Evolutionary conservation across 306 rosid genomes (phyloP).

Genomic region (Glycyrrhiza uralensis): DNA sequence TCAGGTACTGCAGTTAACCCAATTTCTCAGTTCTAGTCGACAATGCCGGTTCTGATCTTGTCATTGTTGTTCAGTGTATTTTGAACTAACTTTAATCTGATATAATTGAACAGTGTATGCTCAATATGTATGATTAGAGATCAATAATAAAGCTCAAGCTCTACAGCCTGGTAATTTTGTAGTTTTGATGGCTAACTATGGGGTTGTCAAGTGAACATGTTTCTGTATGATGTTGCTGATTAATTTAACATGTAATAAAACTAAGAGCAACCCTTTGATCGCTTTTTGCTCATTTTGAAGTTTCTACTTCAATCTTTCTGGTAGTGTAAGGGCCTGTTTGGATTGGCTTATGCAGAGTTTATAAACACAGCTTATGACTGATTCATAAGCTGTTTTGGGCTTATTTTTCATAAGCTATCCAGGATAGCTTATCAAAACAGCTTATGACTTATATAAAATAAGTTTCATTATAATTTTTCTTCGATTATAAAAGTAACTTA

Average conservation of each 20-base stretch:
- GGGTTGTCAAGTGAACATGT: slow-evolving; percentile 19
- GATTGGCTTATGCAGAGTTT: no score
- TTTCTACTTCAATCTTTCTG: slow-evolving; percentile 18
- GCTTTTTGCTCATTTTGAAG: slow-evolving; percentile 6
- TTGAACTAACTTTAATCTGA: background rate
- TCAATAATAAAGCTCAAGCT: slow-evolving; percentile 12
- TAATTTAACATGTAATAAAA: slow-evolving; percentile 18
- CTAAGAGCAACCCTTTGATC: background rate
- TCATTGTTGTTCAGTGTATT: background rate
- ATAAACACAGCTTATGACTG: no score
- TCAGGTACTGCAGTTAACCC: slow-evolving; percentile 29
- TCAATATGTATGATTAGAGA: background rate
- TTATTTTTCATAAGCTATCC: no score
- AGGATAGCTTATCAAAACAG: no score
- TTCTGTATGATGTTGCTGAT: slow-evolving; percentile 12
- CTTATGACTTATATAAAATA: no score
- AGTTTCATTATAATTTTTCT: no score
- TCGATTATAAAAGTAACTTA: no score
- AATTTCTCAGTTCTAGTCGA: slow-evolving; percentile 13
- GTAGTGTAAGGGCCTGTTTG: no score
- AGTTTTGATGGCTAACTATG: background rate
- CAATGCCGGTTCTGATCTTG: background rate
- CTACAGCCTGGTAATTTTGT: background rate
- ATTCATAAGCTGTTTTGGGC: no score
- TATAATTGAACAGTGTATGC: background rate